Percentiles rank a stretch among this genome's conserved stretches.
Conservation (phyloP, 2,329 filamentous ascomycete genomes). For the Cordyceps cateniannulata region DNA sequence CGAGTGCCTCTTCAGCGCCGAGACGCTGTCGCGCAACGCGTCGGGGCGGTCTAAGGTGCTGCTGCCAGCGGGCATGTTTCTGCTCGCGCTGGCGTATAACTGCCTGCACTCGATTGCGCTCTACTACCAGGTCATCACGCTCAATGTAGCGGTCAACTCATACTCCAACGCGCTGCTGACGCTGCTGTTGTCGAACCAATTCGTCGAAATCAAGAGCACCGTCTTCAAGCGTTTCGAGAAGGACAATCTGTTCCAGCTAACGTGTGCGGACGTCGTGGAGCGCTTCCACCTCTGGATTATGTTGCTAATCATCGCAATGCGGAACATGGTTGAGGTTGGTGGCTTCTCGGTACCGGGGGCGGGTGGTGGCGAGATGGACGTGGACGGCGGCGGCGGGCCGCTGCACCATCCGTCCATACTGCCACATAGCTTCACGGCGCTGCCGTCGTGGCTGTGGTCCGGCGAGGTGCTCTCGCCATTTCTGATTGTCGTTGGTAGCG, state of each 20-base stretch:
- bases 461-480: conserved; percentile 91
- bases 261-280: conserved; percentile 94
- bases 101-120: conserved; percentile 79
- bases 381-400: conserved; percentile 47
- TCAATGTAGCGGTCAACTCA: conserved; percentile 97
- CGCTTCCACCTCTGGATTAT: conserved; percentile 97
- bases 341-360: conserved; percentile 62
- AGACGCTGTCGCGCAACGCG: conserved; percentile 81
- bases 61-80: conserved; percentile 83
- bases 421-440: conserved; percentile 82
- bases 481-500: conserved; percentile 85
- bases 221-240: conserved; percentile 99
- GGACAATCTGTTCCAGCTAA: conserved; percentile 93
- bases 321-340: conserved; percentile 93
- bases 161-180: conserved; percentile 95
- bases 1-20: conserved; percentile 88
- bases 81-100: conserved; percentile 81
- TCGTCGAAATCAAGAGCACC: conserved; percentile 96
- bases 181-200: conserved; percentile 91
- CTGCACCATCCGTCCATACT: conserved; percentile 67
- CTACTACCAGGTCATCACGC: conserved; percentile 95
- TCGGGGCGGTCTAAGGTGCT: conserved; percentile 88
- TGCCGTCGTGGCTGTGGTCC: conserved; percentile 70
- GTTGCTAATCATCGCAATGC: conserved; percentile 89
- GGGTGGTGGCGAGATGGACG: conserved; percentile 38